Evolutionary conservation across 2,329 filamentous ascomycete genomes (phyloP).

Genomic region (Colletotrichum sp.): DNA sequence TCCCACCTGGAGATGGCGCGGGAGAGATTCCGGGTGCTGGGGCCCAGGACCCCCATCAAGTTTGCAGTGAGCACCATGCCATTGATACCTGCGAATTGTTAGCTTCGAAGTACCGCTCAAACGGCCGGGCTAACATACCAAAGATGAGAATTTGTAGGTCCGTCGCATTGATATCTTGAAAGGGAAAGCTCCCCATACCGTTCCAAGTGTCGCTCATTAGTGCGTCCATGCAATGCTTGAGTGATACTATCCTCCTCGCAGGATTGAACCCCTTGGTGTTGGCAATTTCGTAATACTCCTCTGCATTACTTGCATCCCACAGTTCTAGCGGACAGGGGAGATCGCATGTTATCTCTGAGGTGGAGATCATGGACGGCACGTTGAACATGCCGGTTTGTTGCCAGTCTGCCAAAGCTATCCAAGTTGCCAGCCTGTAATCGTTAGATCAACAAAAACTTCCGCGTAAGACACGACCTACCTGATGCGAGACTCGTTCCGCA

Average conservation of each 20-base stretch:
- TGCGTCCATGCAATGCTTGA: constrained; percentile 22
- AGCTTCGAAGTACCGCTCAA: not conserved
- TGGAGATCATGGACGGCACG: constrained; percentile 24
- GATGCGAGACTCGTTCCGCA: constrained; percentile 23
- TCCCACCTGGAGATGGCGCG: constrained; percentile 26
- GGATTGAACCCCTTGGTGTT: not conserved
- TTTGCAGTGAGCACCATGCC: constrained; percentile 15
- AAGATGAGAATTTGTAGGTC: constrained; percentile 14
- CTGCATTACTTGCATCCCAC: constrained; percentile 26
- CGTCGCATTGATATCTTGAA: constrained; percentile 6
- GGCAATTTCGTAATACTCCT: constrained; percentile 21
- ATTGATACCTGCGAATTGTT: constrained; percentile 7
- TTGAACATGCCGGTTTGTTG: constrained; percentile 31
- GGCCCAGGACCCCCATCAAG: constrained; percentile 18
- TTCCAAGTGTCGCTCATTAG: constrained; percentile 24
- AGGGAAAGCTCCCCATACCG: constrained; percentile 6
- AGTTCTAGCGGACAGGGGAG: constrained; percentile 27
- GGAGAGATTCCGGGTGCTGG: constrained; percentile 4
- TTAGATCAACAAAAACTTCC: not conserved
- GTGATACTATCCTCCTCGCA: not conserved
- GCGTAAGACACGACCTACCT: constrained; percentile 7
- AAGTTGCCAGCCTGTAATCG: constrained; percentile 24
- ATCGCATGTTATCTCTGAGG: constrained; percentile 28
- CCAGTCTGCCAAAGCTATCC: constrained; percentile 30
- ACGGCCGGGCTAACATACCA: not conserved